These are phyloP conservation scores for Aspergillus sclerotiicarbonarius DNA, from an alignment of 495 filamentous ascomycete species.

Conservation along the genomic window DNA sequence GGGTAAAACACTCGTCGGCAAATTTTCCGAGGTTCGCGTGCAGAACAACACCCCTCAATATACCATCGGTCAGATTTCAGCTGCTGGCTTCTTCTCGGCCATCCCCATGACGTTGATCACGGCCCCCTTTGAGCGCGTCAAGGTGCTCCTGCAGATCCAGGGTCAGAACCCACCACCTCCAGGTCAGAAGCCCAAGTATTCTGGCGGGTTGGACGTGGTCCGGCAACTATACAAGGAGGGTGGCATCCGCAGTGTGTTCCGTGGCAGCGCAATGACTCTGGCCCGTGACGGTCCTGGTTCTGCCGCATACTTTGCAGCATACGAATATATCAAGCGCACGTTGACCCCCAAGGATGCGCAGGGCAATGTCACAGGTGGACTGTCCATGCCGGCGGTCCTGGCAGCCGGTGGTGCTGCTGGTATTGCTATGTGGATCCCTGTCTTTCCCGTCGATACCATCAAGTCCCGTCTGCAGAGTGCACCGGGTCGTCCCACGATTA, in stretches of 20 bases:
- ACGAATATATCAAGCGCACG: slow-evolving; percentile 87
- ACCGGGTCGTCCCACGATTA: slow-evolving; percentile 80
- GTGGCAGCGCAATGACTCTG: slow-evolving; percentile 85
- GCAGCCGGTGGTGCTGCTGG: slow-evolving; percentile 86
- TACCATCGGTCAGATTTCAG: slow-evolving; percentile 82
- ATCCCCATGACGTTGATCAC: slow-evolving; percentile 98
- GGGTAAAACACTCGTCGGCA: slow-evolving; percentile 81
- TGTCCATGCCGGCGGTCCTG: slow-evolving; percentile 80
- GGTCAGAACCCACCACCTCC: slow-evolving; percentile 82
- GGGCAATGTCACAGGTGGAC: slow-evolving; percentile 65
- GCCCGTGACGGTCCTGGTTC: slow-evolving; percentile 90
- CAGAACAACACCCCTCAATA: slow-evolving; percentile 62
- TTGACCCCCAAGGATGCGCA: slow-evolving; percentile 81
- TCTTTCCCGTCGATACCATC: slow-evolving; percentile 96
- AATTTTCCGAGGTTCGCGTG: slow-evolving; percentile 58
- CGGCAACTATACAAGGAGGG: slow-evolving; percentile 91
- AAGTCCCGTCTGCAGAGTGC: slow-evolving; percentile 93
- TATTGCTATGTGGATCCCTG: slow-evolving; percentile 98
- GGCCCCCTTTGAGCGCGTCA: slow-evolving; percentile 96
- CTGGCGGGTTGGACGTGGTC: slow-evolving; percentile 88
- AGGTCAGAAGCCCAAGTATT: slow-evolving; percentile 91
- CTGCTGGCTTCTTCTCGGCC: slow-evolving; percentile 95
- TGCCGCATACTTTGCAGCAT: slow-evolving; percentile 95
- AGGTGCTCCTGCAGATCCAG: slow-evolving; percentile 96
- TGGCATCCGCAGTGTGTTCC: slow-evolving; percentile 85